Evolutionary conservation across 768 basidiomycete genomes (phyloP).

Genomic region (Neoboletus brunneissimus): DNA sequence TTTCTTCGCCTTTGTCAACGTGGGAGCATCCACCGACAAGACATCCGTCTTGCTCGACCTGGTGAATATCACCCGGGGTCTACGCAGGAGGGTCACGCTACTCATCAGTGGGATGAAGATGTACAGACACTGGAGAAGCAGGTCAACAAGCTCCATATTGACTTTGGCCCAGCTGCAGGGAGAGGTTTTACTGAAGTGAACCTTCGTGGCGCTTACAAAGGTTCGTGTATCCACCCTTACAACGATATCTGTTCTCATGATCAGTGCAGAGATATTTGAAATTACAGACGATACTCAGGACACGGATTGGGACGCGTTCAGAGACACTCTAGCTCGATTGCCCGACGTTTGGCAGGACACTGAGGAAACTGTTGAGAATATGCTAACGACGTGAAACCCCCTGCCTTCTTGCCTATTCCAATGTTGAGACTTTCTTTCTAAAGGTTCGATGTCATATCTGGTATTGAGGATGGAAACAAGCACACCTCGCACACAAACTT

Average conservation of each 20-base stretch:
- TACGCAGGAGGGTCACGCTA: background rate
- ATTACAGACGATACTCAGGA: conserved; percentile 29
- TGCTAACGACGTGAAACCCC: conserved; percentile 58
- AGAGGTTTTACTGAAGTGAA: conserved; percentile 48
- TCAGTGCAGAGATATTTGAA: conserved; percentile 40
- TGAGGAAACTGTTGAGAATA: conserved; percentile 46
- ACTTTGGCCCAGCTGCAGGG: conserved; percentile 44
- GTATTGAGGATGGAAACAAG: conserved; percentile 47
- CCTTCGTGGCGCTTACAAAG: conserved; percentile 50
- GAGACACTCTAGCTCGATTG: conserved; percentile 52
- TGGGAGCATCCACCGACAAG: conserved; percentile 45
- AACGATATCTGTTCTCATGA: conserved; percentile 11
- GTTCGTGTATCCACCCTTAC: conserved; percentile 37
- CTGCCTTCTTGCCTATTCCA: background rate
- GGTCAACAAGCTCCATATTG: conserved; percentile 27
- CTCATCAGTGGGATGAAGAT: conserved; percentile 40
- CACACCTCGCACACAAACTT: conserved; percentile 52
- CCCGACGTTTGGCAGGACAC: conserved; percentile 54
- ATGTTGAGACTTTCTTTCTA: background rate
- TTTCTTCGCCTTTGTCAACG: conserved; percentile 48
- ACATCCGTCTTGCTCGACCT: conserved; percentile 29
- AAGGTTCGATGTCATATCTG: conserved; percentile 64
- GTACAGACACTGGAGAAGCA: conserved; percentile 37
- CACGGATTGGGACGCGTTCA: conserved; percentile 37
- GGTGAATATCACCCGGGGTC: conserved; percentile 12